Evolutionary conservation across 2,329 filamentous ascomycete genomes (phyloP).

Genomic region (Grosmannia huntii): DNA sequence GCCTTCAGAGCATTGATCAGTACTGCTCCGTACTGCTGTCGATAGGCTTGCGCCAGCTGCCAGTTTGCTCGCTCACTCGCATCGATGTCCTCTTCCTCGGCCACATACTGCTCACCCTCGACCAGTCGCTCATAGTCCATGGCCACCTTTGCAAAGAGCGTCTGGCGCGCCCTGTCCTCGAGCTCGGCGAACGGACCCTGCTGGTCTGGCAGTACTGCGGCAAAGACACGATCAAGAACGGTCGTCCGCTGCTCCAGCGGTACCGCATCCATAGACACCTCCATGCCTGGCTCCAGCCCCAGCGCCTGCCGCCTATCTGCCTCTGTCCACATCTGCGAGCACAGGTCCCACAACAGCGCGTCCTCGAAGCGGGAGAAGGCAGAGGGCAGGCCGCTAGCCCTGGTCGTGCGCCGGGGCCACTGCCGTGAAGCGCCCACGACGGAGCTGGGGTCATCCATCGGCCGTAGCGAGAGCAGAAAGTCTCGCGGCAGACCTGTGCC

Average conservation of each 20-base stretch:
- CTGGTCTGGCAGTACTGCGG: slow-evolving; percentile 15
- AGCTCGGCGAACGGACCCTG: slow-evolving; percentile 25
- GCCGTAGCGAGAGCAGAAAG: slow-evolving; percentile 40
- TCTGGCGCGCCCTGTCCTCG: slow-evolving; percentile 19
- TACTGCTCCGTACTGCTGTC: slow-evolving; percentile 33
- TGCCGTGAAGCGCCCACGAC: slow-evolving; percentile 30
- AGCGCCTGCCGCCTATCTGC: slow-evolving; percentile 13
- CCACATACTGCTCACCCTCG: slow-evolving; percentile 31
- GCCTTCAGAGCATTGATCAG: slow-evolving; percentile 24
- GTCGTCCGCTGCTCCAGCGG: slow-evolving; percentile 2
- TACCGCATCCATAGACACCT: neutral
- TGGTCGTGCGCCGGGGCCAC: slow-evolving; percentile 12
- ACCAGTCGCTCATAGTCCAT: slow-evolving; percentile 29
- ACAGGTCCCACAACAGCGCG: slow-evolving; percentile 38
- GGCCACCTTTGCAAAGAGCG: slow-evolving; percentile 24
- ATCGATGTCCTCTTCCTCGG: slow-evolving; percentile 18
- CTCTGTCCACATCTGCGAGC: slow-evolving; percentile 21
- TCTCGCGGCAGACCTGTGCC: slow-evolving; percentile 16
- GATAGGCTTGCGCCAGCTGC: slow-evolving; percentile 34
- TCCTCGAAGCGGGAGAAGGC: slow-evolving; percentile 28
- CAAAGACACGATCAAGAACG: slow-evolving; percentile 16
- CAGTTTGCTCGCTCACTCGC: slow-evolving; percentile 5
- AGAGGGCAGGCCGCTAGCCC: neutral
- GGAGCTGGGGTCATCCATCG: slow-evolving; percentile 34
- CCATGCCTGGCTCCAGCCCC: slow-evolving; percentile 1